Evolutionary conservation across 371 early-diverging fungal genomes (phyloP).

Genomic region (Mucor irregularis): DNA sequence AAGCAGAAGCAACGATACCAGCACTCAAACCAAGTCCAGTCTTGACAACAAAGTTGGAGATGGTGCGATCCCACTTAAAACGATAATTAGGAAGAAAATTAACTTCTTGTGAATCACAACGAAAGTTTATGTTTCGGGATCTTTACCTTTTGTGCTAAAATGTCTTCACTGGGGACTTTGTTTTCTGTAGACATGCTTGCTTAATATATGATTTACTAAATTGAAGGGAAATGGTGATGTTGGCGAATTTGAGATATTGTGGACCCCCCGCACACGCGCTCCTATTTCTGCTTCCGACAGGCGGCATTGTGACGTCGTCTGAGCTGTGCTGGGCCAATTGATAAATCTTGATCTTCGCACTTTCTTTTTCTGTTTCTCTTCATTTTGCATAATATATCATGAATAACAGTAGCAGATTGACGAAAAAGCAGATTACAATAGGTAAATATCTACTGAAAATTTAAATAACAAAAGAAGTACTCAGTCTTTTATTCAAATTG

Average conservation of each 20-base stretch:
- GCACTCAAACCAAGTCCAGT: constrained; percentile 86
- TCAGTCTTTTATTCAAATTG: neutral
- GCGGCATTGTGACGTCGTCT: too few species aligned
- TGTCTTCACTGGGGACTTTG: constrained; percentile 55
- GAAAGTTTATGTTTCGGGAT: neutral
- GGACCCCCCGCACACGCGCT: neutral
- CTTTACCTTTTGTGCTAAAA: constrained; percentile 54
- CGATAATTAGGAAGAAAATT: neutral
- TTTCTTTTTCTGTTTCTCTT: neutral
- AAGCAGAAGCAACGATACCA: constrained; percentile 85
- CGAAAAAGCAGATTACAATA: constrained; percentile 14
- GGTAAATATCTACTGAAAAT: neutral
- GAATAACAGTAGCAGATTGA: neutral
- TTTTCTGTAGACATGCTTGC: constrained; percentile 45
- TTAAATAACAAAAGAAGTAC: neutral
- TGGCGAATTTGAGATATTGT: too few species aligned
- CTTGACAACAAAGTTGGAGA: constrained; percentile 86
- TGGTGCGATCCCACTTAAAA: constrained; percentile 83
- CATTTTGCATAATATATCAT: neutral
- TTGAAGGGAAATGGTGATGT: neutral
- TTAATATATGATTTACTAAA: neutral
- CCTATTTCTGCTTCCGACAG: too few species aligned
- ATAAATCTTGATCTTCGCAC: too few species aligned
- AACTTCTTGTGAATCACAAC: neutral
- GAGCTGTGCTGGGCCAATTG: too few species aligned